phyloP scores from a whole-genome alignment of 2,329 filamentous ascomycete genomes.

The Fusarium agapanthi region DNA sequence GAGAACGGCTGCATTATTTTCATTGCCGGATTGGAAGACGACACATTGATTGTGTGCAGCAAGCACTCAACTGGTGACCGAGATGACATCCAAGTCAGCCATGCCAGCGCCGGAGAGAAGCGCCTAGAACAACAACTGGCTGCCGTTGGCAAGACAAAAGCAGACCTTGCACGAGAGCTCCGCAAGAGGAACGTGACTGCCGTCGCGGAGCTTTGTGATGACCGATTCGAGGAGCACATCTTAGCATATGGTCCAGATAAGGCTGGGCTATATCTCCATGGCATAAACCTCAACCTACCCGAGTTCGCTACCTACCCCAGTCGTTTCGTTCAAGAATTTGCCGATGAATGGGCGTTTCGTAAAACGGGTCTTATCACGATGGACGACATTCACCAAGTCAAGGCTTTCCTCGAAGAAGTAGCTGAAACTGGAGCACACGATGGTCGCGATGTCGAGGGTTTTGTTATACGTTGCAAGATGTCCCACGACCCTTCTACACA shows the following conservation, averaged over 20 bases:
- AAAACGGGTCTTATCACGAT: slow-evolving; percentile 84
- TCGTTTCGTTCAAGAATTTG: slow-evolving; percentile 85
- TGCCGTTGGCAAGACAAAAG: slow-evolving; percentile 78
- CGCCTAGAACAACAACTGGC: slow-evolving; percentile 84
- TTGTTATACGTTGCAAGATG: slow-evolving; percentile 90
- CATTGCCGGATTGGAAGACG: slow-evolving; percentile 89
- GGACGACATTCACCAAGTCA: slow-evolving; percentile 77
- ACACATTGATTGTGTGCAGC: slow-evolving; percentile 92
- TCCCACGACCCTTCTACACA: slow-evolving; percentile 57
- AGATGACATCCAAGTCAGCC: slow-evolving; percentile 76
- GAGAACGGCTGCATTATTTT: slow-evolving; percentile 99
- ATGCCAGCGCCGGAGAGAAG: slow-evolving; percentile 83
- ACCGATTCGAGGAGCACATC: slow-evolving; percentile 96
- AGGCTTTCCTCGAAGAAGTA: slow-evolving; percentile 81
- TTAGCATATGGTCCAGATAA: slow-evolving; percentile 84
- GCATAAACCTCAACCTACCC: slow-evolving; percentile 94
- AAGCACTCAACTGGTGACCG: slow-evolving; percentile 94
- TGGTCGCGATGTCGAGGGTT: slow-evolving; percentile 94
- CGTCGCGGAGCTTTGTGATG: slow-evolving; percentile 95
- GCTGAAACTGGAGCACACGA: slow-evolving; percentile 90
- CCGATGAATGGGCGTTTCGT: slow-evolving; percentile 91
- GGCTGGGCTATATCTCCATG: slow-evolving; percentile 93
- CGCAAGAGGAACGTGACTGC: slow-evolving; percentile 87
- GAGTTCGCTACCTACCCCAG: slow-evolving; percentile 89
- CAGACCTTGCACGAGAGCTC: slow-evolving; percentile 80